Percentiles rank a stretch among this genome's conserved stretches.
Evolutionary conservation across 306 rosid genomes (phyloP).

Genomic region (Cucurbita ficifolia): DNA sequence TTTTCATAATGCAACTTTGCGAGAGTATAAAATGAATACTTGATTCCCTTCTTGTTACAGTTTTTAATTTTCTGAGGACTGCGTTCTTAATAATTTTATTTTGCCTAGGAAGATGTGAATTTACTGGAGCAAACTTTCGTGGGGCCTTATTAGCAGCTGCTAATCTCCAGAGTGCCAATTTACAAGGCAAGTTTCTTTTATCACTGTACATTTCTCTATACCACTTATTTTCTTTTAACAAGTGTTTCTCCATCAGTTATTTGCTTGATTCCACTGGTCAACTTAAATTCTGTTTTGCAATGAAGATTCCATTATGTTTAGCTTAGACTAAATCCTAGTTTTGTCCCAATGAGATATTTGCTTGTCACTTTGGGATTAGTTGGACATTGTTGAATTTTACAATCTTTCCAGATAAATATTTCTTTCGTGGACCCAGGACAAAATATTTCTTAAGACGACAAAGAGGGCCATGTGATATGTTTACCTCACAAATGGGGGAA

Average conservation of each 20-base stretch:
- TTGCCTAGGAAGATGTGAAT: slow-evolving; percentile 90
- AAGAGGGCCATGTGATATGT: background rate
- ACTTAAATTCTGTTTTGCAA: background rate
- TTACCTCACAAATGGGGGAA: background rate
- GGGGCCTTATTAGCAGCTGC: slow-evolving; percentile 86
- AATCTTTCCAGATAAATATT: background rate
- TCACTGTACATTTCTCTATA: background rate
- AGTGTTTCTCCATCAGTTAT: background rate
- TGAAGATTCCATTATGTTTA: background rate
- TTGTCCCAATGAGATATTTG: background rate
- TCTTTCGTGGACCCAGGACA: background rate
- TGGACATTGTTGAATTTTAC: background rate
- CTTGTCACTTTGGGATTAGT: background rate
- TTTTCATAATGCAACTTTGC: slow-evolving; percentile 80
- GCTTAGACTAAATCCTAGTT: background rate
- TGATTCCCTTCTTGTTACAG: slow-evolving; percentile 3
- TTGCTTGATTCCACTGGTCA: background rate
- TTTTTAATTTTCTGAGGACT: slow-evolving; percentile 3
- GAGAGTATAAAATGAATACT: slow-evolving; percentile 48
- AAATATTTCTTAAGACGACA: background rate
- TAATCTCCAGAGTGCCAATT: slow-evolving; percentile 81
- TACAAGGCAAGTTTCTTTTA: slow-evolving; percentile 52
- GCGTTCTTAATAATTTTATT: slow-evolving; percentile 27
- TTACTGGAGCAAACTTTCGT: slow-evolving; percentile 90
- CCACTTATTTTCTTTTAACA: background rate